These are phyloP conservation scores for Xylaria sp. DNA, from an alignment of 2,329 filamentous ascomycete genomes.

Conservation along the genomic window DNA sequence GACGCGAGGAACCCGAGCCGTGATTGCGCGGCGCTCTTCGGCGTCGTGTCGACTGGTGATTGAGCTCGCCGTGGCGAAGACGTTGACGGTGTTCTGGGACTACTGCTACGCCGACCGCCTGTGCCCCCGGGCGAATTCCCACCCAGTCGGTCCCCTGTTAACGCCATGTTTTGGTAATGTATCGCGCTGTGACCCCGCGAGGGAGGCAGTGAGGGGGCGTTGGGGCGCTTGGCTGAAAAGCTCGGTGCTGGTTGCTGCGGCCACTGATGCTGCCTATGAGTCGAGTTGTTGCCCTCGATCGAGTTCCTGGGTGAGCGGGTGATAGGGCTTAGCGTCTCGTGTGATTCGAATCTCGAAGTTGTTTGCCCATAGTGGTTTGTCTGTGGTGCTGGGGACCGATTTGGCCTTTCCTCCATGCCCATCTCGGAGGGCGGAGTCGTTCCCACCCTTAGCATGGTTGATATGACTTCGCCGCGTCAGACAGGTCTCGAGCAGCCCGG, in stretches of 20 bases:
- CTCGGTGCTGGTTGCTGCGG: constrained; percentile 38
- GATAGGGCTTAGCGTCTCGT: constrained; percentile 29
- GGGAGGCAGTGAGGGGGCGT: constrained; percentile 21
- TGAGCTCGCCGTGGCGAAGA: constrained; percentile 36
- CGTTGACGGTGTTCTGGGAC: constrained; percentile 38
- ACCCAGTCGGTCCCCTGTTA: constrained; percentile 49
- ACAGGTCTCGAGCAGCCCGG: constrained; percentile 27
- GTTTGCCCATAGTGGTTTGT: neutral
- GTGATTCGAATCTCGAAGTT: constrained; percentile 28
- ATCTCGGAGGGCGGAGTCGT: constrained; percentile 8
- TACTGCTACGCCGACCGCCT: constrained; percentile 43
- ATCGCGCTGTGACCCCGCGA: constrained; percentile 29
- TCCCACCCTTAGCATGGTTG: constrained; percentile 35
- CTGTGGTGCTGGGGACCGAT: neutral
- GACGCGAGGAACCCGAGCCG: constrained; percentile 55
- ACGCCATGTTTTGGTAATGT: constrained; percentile 46
- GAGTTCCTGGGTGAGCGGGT: constrained; percentile 15
- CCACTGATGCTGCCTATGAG: constrained; percentile 36
- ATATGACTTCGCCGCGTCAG: constrained; percentile 30
- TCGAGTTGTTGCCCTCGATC: constrained; percentile 16
- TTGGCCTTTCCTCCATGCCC: constrained; percentile 9
- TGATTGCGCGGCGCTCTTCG: constrained; percentile 45
- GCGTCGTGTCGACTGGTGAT: constrained; percentile 39
- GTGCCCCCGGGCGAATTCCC: constrained; percentile 39
- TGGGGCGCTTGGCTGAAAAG: constrained; percentile 23